Evolutionary conservation across 352 stramenopile genomes (phyloP), one percentile per base, ranked within the genome.

Genomic region (Phytophthora palmivora): DNA sequence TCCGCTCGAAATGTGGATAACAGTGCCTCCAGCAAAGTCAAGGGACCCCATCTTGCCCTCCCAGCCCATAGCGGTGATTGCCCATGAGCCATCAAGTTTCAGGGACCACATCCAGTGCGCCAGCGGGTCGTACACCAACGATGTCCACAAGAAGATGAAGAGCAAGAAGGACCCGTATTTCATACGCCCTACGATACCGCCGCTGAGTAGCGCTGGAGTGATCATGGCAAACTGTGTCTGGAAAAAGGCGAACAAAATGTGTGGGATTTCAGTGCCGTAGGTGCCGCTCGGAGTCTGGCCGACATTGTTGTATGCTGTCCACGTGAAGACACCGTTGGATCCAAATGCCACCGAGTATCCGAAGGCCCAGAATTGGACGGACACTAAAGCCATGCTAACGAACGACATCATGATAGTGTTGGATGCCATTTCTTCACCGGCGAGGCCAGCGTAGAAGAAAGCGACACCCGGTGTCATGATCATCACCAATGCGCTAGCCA

Each of bases 361-460:
- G 38, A 92, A 87, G 5, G 78, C 70, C 57, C 83, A 89, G 62
- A 92, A 95, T 64, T 94, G 83, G 45, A 93, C 74, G 7, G 85
- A 88, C 54, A 94, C 79, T 3, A 94, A 42, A 4, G 82, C 84
- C 72, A 92, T 91, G 39, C 70, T 84, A 33, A 88, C 70, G 59
- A 92, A 94, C 32, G 79, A 92, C 79, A 92, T 90, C 68, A 93
- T 88, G 44, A 94, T 89, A 10, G 83, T 92, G 69, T 90, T 91
- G 43, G 87, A 88, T 41, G 87, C 79, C 74, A 89, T 91, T 34
- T 89, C 78, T 46, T 88, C 78, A 30, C 83, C 82, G 0, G 85
- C 84, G 7, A 95, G 77, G 2, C 87, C 87, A 5, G 83, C 87
- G 72, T 95, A 95, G 73, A 94, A 95, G 67, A 92, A 88, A n/a